A percentile compares a stretch with the other conserved stretches of the same genome.
phyloP scores from a whole-genome alignment of 148 eudicot species.

The Vaccinium darrowii region DNA sequence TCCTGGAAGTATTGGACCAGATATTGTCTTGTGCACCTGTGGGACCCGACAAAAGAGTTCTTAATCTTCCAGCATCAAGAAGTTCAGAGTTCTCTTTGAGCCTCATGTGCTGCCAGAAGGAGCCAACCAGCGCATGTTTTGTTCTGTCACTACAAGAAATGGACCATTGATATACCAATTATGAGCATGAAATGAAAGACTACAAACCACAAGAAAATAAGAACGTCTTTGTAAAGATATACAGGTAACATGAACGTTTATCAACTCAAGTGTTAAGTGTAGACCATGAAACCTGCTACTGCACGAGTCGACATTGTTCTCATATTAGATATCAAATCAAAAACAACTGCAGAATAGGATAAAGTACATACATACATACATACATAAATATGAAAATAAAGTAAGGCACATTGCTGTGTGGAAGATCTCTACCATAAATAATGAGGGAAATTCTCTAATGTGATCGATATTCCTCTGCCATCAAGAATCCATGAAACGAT shows the following conservation, averaged over 20 bases:
- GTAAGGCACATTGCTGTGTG: neutral
- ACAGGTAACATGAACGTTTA: neutral
- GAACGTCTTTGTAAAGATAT: neutral
- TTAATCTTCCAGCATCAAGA: neutral
- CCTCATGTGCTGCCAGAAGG: neutral
- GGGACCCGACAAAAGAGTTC: slow-evolving; percentile 2
- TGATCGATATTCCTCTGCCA: neutral
- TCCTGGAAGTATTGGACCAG: neutral
- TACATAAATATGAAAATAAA: neutral
- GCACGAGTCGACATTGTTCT: neutral
- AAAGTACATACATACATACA: neutral
- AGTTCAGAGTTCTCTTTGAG: neutral
- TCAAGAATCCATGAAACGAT: neutral
- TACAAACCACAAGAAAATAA: neutral
- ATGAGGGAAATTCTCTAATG: slow-evolving; percentile 1
- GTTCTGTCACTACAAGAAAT: neutral
- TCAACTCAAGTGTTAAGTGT: neutral
- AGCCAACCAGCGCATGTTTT: neutral
- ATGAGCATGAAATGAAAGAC: neutral
- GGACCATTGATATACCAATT: neutral
- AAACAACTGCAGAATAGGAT: neutral
- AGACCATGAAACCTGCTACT: neutral
- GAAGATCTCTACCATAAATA: slow-evolving; percentile 5
- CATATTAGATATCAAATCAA: neutral
- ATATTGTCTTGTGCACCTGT: neutral